Evolutionary conservation across 345 rosid species (phyloP), one percentile per base, ranked within the genome.

Genomic region (Eucalyptus guilfoylei): DNA sequence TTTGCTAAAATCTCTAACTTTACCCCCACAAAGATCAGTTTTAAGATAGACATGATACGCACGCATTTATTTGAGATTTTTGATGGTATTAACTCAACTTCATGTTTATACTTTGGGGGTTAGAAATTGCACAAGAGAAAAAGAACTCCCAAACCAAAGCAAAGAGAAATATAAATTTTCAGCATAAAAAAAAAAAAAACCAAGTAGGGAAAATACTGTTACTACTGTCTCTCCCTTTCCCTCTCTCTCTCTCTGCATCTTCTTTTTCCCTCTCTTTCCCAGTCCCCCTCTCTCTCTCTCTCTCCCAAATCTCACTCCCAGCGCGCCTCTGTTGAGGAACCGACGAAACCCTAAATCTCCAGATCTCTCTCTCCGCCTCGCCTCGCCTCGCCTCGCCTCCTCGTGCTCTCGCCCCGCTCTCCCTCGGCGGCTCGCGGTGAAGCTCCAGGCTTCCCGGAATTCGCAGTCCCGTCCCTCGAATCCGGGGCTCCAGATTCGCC

Each of bases 11-110:
- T 64, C 40, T 50, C 37, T 14, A 14, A 64, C 16, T n/a, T 64
- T 19, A 50, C 50, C 2, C 2, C 1, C 55, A 50, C 9, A 7
- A 3, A 17, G 8, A 50, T 50, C 1, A 1, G 4, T 49, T 50
- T 50, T 50, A 50, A 19, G 54, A 17, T 15, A 7, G 3, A 17
- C 1, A 50, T 54, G 0, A 54, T 23, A 54, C 0, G 12, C 5
- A 9, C 8, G 28, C 28, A 55, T 55, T 3, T 0, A 1, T 23
- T 9, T 0, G 0, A 23, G 62, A 24, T 24, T 55, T 55, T 55
- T 24, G 62, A 24, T 10, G 30, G 6, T 55, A 55, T 55, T 4
- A 55, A 24, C 62, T 55, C 6, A 55, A 55, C 12, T 23, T 24
- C 28, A 9, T 55, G 30, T 23, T 55, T 24, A 9, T 55, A 50